These are phyloP conservation scores for Auriscalpium orientale DNA, from an alignment of 768 basidiomycete species.

Conservation along the genomic window DNA sequence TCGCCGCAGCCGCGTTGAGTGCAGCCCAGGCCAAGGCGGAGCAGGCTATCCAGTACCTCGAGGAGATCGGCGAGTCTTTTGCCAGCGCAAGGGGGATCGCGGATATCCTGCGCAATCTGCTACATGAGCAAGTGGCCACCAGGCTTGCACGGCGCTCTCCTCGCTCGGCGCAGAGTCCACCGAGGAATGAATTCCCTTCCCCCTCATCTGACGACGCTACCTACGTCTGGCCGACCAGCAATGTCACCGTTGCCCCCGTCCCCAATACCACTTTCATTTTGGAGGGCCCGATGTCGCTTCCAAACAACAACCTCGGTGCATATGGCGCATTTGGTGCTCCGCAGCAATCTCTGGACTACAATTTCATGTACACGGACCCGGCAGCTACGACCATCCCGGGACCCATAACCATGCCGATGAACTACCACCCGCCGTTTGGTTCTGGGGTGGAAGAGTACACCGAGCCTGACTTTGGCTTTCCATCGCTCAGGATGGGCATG, in stretches of 20 bases:
- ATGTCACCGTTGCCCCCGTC: too few relatives aligned
- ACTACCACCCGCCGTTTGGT: conserved; percentile 9
- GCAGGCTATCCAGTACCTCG: conserved; percentile 7
- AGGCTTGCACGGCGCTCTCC: conserved; percentile 13
- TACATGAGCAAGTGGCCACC: conserved; percentile 8
- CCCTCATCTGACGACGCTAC: not conserved
- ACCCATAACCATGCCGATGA: conserved; percentile 1
- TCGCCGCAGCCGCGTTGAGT: conserved; percentile 6
- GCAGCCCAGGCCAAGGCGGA: conserved; percentile 3
- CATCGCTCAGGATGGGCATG: not conserved
- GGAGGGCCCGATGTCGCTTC: not conserved
- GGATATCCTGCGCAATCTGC: conserved; percentile 11
- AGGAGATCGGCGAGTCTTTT: conserved; percentile 12
- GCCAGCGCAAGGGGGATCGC: conserved; percentile 9
- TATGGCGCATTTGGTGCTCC: not conserved
- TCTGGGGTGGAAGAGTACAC: conserved; percentile 4
- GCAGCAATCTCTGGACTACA: not conserved
- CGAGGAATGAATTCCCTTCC: not conserved
- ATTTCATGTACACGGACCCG: not conserved
- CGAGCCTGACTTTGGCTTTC: not conserved
- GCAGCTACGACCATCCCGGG: not conserved
- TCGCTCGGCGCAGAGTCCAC: not conserved
- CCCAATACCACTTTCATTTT: too few relatives aligned
- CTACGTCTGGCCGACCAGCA: not conserved
- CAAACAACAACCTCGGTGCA: not conserved